Evolutionary conservation across 2,329 filamentous ascomycete species (phyloP).

Genomic region (Curvularia verruculosa): DNA sequence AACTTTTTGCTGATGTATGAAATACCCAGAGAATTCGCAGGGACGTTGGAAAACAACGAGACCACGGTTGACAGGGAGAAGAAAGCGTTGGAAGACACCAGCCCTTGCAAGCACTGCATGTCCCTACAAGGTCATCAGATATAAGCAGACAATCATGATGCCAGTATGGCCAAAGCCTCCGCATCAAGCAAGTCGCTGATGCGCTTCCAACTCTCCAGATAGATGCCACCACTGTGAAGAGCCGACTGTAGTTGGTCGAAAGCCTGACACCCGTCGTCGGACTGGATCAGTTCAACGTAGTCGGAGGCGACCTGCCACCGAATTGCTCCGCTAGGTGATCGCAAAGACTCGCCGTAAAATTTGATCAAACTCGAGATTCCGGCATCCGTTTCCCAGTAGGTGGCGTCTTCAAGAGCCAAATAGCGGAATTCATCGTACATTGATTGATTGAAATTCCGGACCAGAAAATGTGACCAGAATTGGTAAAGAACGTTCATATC

Average conservation of each 20-base stretch:
- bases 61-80: conserved; percentile 8
- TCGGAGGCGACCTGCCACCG: conserved; percentile 61
- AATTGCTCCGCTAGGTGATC: conserved; percentile 56
- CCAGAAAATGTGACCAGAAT: conserved; percentile 76
- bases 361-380: conserved; percentile 69
- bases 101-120: conserved; percentile 1
- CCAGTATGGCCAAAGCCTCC: conserved; percentile 58
- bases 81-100: not conserved
- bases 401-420: conserved; percentile 69
- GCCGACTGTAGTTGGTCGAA: conserved; percentile 60
- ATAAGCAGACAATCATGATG: conserved; percentile 40
- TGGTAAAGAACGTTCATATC: conserved; percentile 72
- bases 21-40: conserved; percentile 25
- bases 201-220: conserved; percentile 63
- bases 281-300: conserved; percentile 61
- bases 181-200: conserved; percentile 60
- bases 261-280: conserved; percentile 53
- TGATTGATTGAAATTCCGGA: conserved; percentile 72
- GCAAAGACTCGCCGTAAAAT: conserved; percentile 67
- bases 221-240: conserved; percentile 61
- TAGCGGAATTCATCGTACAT: conserved; percentile 79
- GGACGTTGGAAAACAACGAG: conserved; percentile 29
- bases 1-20: conserved; percentile 41
- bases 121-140: not conserved
- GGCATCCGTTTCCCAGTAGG: conserved; percentile 56